Evolutionary conservation across 352 stramenopile genomes (phyloP), one percentile per base, ranked within the genome.

Genomic region (Phytophthora sansomeana): DNA sequence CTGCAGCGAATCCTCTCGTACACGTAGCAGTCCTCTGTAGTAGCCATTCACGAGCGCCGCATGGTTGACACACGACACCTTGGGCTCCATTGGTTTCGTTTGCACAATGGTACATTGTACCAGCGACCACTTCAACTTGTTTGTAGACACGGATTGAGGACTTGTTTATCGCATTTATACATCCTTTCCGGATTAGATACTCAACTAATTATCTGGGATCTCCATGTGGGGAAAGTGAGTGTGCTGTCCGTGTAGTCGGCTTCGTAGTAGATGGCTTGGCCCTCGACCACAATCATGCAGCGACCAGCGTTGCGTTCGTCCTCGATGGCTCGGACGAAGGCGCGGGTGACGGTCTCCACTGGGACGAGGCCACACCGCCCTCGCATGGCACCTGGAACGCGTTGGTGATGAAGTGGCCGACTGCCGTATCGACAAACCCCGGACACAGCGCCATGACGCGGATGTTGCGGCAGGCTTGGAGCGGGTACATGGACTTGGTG

Each of bases 21-120:
- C 42, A 50, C 54, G 43, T 21, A 79, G 32, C 5, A n/a, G 44
- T 13, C 69, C 63, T 24, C 24, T 26, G 71, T 91, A 93, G 59
- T 93, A 93, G 11, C 44, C 58, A 54, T 80, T 74, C 57, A 93
- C 74, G 17, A 74, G 41, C 43, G 61, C 76, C 9, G 75, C 58
- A 29, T 91, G 83, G 54, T 90, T 82, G 26, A 85, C 69, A 32
- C 55, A 48, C 17, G 60, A 68, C 36, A 77, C 48, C 44, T 68
- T 69, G 33, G 48, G 50, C 35, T 75, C 47, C 61, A 68, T 68
- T 30, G 4, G 38, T 44, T 41, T 42, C 8, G 36, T 42, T 42
- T 16, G 6, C 33, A 38, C 33, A 16, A 38, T 38, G 13, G 10
- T 38, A 38, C 33, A 38, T 38, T n/a, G 10, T 38, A 38, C 3